These are phyloP conservation scores for Saccharum hybrid DNA, from an alignment of 202 grass and related monocot genomes.

Conservation along the genomic window DNA sequence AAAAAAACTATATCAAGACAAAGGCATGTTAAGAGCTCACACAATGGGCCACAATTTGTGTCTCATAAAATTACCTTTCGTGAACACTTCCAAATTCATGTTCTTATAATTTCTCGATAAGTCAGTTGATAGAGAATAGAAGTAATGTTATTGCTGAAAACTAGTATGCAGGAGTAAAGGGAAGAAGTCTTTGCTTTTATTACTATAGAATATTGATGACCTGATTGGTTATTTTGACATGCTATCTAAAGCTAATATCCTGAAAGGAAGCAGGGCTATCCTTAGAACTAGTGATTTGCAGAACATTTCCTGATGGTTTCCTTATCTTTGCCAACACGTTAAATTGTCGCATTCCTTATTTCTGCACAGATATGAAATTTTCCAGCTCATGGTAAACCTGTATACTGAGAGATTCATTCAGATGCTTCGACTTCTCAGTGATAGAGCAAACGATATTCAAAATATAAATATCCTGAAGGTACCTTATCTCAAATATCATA, in stretches of 20 bases:
- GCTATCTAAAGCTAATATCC: constrained; percentile 16
- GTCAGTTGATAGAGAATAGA: constrained; percentile 11
- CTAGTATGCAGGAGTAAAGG: neutral
- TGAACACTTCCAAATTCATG: neutral
- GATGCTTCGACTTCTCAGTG: constrained; percentile 96
- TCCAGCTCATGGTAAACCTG: constrained; percentile 98
- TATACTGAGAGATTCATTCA: constrained; percentile 96
- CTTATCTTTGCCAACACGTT: constrained; percentile 21
- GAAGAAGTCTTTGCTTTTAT: constrained; percentile 26
- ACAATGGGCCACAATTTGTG: constrained; percentile 11
- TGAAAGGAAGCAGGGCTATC: neutral
- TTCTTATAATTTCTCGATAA: constrained; percentile 32
- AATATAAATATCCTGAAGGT: constrained; percentile 99
- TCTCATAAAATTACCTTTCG: constrained; percentile 29
- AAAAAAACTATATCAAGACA: neutral
- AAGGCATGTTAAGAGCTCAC: constrained; percentile 6
- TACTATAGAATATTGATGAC: constrained; percentile 5
- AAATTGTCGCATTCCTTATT: constrained; percentile 33
- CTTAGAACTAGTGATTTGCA: constrained; percentile 16
- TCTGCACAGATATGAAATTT: constrained; percentile 93
- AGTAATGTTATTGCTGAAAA: constrained; percentile 39
- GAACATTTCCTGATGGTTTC: constrained; percentile 21
- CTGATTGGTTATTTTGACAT: constrained; percentile 37
- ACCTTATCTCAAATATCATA: constrained; percentile 29
- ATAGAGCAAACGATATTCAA: constrained; percentile 93